A percentile compares a stretch with the other conserved stretches of the same genome.
Evolutionary conservation across 2,329 filamentous ascomycete genomes (phyloP).

Genomic region (Magnaporthiopsis poae): DNA sequence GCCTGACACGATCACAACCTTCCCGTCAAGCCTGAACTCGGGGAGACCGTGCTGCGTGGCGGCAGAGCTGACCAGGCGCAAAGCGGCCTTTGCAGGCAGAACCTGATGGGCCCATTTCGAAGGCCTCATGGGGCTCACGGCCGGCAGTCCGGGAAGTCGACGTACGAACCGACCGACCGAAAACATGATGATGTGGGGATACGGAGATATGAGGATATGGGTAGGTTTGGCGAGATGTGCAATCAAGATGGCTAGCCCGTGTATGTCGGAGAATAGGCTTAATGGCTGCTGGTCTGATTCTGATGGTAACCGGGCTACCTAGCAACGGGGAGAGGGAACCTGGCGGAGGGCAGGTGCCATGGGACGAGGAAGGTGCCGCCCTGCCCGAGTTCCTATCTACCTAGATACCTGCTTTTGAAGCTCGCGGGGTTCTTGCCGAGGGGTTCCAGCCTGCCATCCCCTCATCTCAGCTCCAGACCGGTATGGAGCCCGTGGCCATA

Average conservation of each 20-base stretch:
- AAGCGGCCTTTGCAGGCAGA: not conserved
- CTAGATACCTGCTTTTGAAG: not conserved
- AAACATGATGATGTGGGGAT: not conserved
- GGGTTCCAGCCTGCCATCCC: not conserved
- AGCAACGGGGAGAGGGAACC: not conserved
- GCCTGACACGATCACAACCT: slow-evolving; percentile 67
- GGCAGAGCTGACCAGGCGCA: not conserved
- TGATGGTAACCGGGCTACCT: not conserved
- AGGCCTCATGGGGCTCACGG: not conserved
- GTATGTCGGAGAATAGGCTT: not conserved
- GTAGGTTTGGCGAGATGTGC: not conserved
- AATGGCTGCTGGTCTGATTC: not conserved
- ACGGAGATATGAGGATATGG: no score
- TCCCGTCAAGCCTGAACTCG: slow-evolving; percentile 67
- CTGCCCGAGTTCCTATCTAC: no score
- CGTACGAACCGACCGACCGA: not conserved
- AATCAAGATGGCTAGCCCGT: not conserved
- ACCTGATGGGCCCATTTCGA: not conserved
- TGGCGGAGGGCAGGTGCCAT: no score
- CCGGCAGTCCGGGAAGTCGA: not conserved
- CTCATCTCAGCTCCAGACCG: not conserved
- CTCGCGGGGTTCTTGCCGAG: not conserved
- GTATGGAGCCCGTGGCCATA: not conserved
- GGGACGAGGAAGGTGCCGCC: not conserved
- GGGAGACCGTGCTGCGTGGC: slow-evolving; percentile 33